phyloP scores from a whole-genome alignment of 345 rosid species.

The Turnera subulata region DNA sequence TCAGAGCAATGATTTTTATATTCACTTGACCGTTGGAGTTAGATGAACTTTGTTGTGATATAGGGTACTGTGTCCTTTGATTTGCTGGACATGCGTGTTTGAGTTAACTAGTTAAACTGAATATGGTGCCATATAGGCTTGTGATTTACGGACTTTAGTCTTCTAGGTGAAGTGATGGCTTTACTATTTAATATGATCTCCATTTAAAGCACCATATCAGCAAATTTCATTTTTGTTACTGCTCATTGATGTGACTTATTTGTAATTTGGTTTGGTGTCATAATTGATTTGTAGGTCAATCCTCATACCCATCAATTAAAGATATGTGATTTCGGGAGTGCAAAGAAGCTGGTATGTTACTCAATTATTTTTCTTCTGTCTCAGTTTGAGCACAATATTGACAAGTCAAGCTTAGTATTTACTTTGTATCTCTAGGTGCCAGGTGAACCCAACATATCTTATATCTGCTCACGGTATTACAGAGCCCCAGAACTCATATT shows the following conservation, averaged over 20 bases:
- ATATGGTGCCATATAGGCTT: too few relatives aligned
- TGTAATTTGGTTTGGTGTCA: too few relatives aligned
- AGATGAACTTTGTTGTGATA: background rate
- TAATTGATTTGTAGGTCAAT: conserved; percentile 59
- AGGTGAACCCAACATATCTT: conserved; percentile 96
- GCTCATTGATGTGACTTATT: conserved; percentile 1
- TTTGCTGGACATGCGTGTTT: too few relatives aligned
- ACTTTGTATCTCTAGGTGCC: conserved; percentile 55
- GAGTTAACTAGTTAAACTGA: too few relatives aligned
- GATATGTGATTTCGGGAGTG: conserved; percentile 97
- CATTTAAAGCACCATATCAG: background rate
- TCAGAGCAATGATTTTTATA: too few relatives aligned
- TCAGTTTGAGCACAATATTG: conserved; percentile 6
- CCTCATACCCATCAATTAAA: conserved; percentile 83
- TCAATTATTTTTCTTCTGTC: background rate
- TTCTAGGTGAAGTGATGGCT: background rate
- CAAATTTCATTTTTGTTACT: background rate
- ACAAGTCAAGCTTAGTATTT: conserved; percentile 4
- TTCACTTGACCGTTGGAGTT: background rate
- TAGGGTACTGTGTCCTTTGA: too few relatives aligned
- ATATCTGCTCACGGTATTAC: conserved; percentile 95
- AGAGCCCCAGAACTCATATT: conserved; percentile 99
- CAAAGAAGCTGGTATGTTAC: conserved; percentile 93
- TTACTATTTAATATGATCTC: background rate
- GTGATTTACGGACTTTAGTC: too few relatives aligned